Evolutionary conservation across 1,284 basidiomycete genomes (phyloP).

Genomic region (Rhodotorula glutinis): DNA sequence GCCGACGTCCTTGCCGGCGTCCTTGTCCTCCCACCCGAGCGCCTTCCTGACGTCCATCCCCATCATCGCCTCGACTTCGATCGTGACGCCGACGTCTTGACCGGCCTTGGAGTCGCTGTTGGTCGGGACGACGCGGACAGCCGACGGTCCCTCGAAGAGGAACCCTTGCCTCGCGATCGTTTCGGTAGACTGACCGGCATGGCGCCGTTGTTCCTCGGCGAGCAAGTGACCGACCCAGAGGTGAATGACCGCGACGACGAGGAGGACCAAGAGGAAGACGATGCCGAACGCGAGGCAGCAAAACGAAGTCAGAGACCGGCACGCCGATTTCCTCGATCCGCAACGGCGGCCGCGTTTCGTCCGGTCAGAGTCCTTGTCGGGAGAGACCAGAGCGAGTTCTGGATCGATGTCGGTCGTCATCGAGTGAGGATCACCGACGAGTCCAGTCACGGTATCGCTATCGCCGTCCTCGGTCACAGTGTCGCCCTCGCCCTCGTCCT

Average conservation of each 20-base stretch:
- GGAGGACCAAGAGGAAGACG: conserved; percentile 14
- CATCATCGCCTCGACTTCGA: conserved; percentile 37
- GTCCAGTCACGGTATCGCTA: background rate
- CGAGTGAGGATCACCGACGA: background rate
- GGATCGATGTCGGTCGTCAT: background rate
- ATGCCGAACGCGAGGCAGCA: conserved; percentile 23
- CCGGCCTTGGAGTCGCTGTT: background rate
- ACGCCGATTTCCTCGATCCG: no score
- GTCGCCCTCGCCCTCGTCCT: conserved; percentile 13
- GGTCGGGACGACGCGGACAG: conserved; percentile 19
- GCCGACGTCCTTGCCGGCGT: conserved; percentile 4
- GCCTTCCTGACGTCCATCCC: conserved; percentile 38
- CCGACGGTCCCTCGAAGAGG: conserved; percentile 34
- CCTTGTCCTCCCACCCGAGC: conserved; percentile 38
- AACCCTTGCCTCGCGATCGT: conserved; percentile 35
- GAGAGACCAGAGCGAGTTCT: background rate
- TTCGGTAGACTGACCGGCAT: conserved; percentile 20
- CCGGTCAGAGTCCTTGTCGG: background rate
- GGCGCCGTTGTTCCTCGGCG: conserved; percentile 28
- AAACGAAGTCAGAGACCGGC: conserved; percentile 1
- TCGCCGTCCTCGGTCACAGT: background rate
- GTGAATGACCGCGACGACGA: conserved; percentile 32
- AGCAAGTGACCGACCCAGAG: conserved; percentile 42
- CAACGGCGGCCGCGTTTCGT: background rate
- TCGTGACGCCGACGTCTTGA: background rate